Evolutionary conservation across 495 filamentous ascomycete species (phyloP).

Genomic region (Articulospora tetracladia): DNA sequence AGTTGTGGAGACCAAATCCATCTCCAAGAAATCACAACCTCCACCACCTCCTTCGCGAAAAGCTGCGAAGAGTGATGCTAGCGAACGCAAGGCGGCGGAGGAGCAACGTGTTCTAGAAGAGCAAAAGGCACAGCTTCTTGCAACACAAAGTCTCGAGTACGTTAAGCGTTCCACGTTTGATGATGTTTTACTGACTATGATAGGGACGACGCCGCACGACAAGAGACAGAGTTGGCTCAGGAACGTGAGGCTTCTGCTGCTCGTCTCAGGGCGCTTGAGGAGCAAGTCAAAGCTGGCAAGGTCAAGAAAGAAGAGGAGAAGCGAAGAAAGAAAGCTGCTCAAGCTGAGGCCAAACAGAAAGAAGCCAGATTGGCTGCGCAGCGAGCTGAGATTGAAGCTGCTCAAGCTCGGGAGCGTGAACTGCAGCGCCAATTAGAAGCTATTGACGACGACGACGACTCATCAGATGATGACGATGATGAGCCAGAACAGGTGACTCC

Average conservation of each 20-base stretch:
- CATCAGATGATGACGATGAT: constrained; percentile 63
- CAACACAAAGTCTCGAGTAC: constrained; percentile 79
- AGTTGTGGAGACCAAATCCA: constrained; percentile 39
- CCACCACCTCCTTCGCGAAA: constrained; percentile 85
- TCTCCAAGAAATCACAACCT: constrained; percentile 60
- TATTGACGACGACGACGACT: constrained; percentile 66
- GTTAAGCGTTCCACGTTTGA: constrained; percentile 32
- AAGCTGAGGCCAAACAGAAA: constrained; percentile 83
- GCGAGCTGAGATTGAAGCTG: constrained; percentile 87
- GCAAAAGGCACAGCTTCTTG: constrained; percentile 72
- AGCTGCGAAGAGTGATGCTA: constrained; percentile 57
- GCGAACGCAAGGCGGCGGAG: constrained; percentile 48
- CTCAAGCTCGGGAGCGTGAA: constrained; percentile 82
- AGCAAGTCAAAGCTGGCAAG: constrained; percentile 91
- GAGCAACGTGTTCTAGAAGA: constrained; percentile 59
- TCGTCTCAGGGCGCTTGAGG: constrained; percentile 82
- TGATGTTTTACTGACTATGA: constrained; percentile 32
- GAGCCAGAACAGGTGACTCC: constrained; percentile 77
- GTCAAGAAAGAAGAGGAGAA: constrained; percentile 82
- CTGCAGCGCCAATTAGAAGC: constrained; percentile 82
- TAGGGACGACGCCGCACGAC: constrained; percentile 70
- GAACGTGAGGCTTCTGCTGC: constrained; percentile 81
- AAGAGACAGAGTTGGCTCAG: constrained; percentile 73
- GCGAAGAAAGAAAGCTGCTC: constrained; percentile 79
- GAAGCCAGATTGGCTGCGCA: constrained; percentile 81